Conservation (phyloP, 257 asterid genomes). For the Fraxinus quadrangulata region DNA sequence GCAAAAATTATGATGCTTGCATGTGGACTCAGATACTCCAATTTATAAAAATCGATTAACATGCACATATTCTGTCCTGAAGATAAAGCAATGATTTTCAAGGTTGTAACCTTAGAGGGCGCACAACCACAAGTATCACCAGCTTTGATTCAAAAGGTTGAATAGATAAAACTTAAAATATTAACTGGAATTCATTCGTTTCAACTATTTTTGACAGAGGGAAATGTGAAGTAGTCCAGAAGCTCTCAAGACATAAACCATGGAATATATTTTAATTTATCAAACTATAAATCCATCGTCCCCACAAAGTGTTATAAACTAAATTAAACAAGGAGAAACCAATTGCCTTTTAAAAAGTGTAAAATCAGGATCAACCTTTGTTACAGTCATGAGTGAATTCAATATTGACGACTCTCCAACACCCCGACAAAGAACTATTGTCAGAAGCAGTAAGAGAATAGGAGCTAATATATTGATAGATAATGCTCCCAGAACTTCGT, state of each 20-base stretch:
- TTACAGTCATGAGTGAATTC: conserved; percentile 75
- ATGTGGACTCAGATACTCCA: not conserved
- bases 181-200: not conserved
- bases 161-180: not conserved
- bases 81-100: not conserved
- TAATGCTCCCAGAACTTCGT: conserved; percentile 65
- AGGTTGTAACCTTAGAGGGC: not conserved
- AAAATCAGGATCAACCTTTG: conserved; percentile 39
- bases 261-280: not conserved
- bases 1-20: not conserved
- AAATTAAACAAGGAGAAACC: not conserved
- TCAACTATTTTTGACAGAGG: not conserved
- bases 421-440: conserved; percentile 80
- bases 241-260: not conserved
- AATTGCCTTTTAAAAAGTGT: not conserved
- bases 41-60: not conserved
- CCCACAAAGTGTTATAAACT: not conserved
- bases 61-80: not conserved
- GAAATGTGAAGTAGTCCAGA: conserved; percentile 1
- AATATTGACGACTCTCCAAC: conserved; percentile 91
- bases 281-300: not conserved
- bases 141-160: not conserved
- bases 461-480: conserved; percentile 87
- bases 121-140: not conserved
- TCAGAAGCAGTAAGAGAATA: conserved; percentile 61